Conservation (phyloP, 441 rosid genomes). For the Aquilaria agallochum region DNA sequence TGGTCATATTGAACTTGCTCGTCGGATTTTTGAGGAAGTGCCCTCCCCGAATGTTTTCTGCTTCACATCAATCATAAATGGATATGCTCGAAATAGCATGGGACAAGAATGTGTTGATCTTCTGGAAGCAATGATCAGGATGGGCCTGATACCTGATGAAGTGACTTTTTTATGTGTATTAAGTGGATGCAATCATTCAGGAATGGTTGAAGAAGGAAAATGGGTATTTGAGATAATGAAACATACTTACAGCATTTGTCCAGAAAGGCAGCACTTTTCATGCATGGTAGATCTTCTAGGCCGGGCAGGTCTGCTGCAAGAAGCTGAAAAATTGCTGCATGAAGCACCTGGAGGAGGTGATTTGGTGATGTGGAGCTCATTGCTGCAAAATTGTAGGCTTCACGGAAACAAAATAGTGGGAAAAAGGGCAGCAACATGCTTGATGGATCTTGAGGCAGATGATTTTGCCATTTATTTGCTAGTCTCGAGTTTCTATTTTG, state of each 20-base stretch:
- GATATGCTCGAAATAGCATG: slow-evolving; percentile 55
- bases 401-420: slow-evolving; percentile 54
- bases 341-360: slow-evolving; percentile 40
- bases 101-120: slow-evolving; percentile 56
- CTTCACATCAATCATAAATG: slow-evolving; percentile 60
- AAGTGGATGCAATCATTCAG: slow-evolving; percentile 69
- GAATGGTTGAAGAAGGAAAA: slow-evolving; percentile 70
- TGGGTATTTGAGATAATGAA: slow-evolving; percentile 47
- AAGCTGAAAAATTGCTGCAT: slow-evolving; percentile 57
- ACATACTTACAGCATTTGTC: slow-evolving; percentile 39
- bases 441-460: slow-evolving; percentile 50
- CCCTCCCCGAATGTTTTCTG: slow-evolving; percentile 53
- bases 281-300: slow-evolving; percentile 79
- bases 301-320: slow-evolving; percentile 58
- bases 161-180: slow-evolving; percentile 62
- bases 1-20: slow-evolving; percentile 49
- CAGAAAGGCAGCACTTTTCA: slow-evolving; percentile 50
- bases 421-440: slow-evolving; percentile 56
- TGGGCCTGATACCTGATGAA: slow-evolving; percentile 58
- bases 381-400: slow-evolving; percentile 63
- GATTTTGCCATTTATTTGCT: slow-evolving; percentile 51
- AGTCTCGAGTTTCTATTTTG: slow-evolving; percentile 63
- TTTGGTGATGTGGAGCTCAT: slow-evolving; percentile 67
- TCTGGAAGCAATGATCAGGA: slow-evolving; percentile 50
- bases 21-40: slow-evolving; percentile 40